These are phyloP conservation scores for Fusarium acutatum DNA, from an alignment of 2,329 filamentous ascomycete species.

Conservation along the genomic window DNA sequence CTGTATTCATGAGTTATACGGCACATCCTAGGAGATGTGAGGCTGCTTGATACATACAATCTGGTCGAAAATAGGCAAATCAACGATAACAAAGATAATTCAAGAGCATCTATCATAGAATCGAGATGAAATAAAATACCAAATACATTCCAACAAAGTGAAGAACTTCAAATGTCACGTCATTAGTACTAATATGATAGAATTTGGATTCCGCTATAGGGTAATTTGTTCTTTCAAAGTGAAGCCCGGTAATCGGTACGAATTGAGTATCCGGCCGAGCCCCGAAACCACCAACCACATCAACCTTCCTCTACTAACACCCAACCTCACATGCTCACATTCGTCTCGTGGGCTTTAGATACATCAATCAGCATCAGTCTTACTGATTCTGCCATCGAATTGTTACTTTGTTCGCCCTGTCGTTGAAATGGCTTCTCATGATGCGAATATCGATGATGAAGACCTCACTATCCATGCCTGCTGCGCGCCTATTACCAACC, in stretches of 20 bases:
- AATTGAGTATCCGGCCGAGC: slow-evolving; percentile 23
- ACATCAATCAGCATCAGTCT: not conserved
- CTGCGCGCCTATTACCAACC: slow-evolving; percentile 50
- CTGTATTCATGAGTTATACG: not conserved
- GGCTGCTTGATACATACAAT: not conserved
- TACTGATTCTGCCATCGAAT: not conserved
- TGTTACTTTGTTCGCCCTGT: not conserved
- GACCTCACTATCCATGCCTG: slow-evolving; percentile 48
- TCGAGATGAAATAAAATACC: not conserved
- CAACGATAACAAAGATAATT: not conserved
- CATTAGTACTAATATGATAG: not conserved
- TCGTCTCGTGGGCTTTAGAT: not conserved
- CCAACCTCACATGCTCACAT: slow-evolving; percentile 8
- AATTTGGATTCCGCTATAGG: not conserved
- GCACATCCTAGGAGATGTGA: not conserved
- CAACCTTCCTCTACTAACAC: slow-evolving; percentile 7
- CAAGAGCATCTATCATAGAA: not conserved
- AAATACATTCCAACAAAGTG: too few species aligned
- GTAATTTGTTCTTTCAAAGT: not conserved
- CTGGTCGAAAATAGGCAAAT: not conserved
- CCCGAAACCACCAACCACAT: slow-evolving; percentile 22
- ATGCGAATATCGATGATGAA: slow-evolving; percentile 42
- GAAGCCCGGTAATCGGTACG: slow-evolving; percentile 18
- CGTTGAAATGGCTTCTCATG: slow-evolving; percentile 22
- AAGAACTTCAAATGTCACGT: not conserved